These are phyloP conservation scores for Periglandula ipomoeae DNA, from an alignment of 2,329 filamentous ascomycete species.

Conservation along the genomic window DNA sequence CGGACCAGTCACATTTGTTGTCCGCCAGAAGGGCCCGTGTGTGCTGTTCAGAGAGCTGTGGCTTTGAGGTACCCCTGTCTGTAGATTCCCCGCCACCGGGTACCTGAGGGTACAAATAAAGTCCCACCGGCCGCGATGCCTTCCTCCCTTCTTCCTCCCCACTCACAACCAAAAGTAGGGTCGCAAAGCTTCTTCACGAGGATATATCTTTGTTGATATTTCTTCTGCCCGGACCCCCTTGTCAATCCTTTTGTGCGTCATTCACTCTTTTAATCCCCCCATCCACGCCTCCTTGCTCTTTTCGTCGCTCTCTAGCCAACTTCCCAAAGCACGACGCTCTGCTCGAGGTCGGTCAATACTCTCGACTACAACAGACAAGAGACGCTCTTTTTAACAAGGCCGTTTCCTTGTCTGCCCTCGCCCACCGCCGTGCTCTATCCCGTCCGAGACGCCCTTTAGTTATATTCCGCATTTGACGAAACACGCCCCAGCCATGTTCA, in stretches of 20 bases:
- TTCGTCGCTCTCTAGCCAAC: slow-evolving; percentile 41
- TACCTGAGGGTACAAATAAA: slow-evolving; percentile 7
- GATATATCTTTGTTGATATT: slow-evolving; percentile 42
- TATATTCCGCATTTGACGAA: not conserved
- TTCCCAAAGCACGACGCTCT: not conserved
- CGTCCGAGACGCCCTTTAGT: slow-evolving; percentile 15
- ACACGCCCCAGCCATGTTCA: slow-evolving; percentile 63
- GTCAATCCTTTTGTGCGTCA: slow-evolving; percentile 34
- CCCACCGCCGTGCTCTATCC: not conserved
- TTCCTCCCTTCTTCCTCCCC: slow-evolving; percentile 28
- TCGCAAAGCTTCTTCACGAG: slow-evolving; percentile 43
- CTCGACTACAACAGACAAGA: slow-evolving; percentile 4
- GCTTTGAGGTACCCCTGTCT: slow-evolving; percentile 7
- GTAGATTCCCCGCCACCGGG: slow-evolving; percentile 8
- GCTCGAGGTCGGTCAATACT: slow-evolving; percentile 9
- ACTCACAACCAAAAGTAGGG: slow-evolving; percentile 46
- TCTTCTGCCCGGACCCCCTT: slow-evolving; percentile 48
- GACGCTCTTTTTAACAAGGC: slow-evolving; percentile 3
- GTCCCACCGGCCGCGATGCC: slow-evolving; percentile 6
- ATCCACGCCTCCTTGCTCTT: slow-evolving; percentile 32
- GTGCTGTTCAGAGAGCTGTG: slow-evolving; percentile 1
- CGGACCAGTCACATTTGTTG: too few relatives aligned
- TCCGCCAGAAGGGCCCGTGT: too few relatives aligned
- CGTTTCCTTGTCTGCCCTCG: slow-evolving; percentile 6
- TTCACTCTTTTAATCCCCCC: slow-evolving; percentile 23